phyloP scores from a whole-genome alignment of 306 rosid species.

The Lathyrus aphaca region DNA sequence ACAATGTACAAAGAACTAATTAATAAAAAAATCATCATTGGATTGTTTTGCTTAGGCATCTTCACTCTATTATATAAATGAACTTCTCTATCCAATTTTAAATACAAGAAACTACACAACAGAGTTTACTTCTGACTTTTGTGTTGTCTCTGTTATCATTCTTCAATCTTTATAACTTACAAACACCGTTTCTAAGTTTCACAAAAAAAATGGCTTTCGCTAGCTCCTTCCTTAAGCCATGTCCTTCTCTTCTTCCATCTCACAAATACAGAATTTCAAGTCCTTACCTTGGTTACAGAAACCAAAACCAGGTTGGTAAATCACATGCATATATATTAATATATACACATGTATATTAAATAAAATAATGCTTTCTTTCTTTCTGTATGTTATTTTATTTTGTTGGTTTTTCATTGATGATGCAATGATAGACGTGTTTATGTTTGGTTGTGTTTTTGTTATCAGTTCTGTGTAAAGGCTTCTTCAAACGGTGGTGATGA shows the following conservation, averaged over 20 bases:
- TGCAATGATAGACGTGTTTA: conserved; percentile 7
- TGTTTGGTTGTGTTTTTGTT: conserved; percentile 11
- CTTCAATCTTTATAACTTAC: conserved; percentile 1
- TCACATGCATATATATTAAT: background rate
- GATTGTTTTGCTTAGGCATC: background rate
- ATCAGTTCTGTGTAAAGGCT: conserved; percentile 63
- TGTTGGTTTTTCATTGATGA: background rate
- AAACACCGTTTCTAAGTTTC: conserved; percentile 10
- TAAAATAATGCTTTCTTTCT: background rate
- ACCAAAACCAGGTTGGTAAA: conserved; percentile 61
- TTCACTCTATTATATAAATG: background rate
- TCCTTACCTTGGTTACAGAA: conserved; percentile 45
- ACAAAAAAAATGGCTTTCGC: conserved; percentile 52
- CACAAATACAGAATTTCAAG: conserved; percentile 34
- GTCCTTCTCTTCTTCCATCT: conserved; percentile 41
- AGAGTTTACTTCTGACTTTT: background rate
- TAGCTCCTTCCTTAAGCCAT: conserved; percentile 48
- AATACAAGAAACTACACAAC: conserved; percentile 17
- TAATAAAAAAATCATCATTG: background rate
- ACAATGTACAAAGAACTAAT: background rate
- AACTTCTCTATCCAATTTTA: background rate
- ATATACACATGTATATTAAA: background rate
- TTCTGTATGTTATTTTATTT: background rate
- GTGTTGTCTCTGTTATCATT: conserved; percentile 35
- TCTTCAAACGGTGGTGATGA: conserved; percentile 43